A percentile compares a stretch with the other conserved stretches of the same genome.
phyloP scores from a whole-genome alignment of 2,329 filamentous ascomycete genomes.

The Malbranchea zuffiana region DNA sequence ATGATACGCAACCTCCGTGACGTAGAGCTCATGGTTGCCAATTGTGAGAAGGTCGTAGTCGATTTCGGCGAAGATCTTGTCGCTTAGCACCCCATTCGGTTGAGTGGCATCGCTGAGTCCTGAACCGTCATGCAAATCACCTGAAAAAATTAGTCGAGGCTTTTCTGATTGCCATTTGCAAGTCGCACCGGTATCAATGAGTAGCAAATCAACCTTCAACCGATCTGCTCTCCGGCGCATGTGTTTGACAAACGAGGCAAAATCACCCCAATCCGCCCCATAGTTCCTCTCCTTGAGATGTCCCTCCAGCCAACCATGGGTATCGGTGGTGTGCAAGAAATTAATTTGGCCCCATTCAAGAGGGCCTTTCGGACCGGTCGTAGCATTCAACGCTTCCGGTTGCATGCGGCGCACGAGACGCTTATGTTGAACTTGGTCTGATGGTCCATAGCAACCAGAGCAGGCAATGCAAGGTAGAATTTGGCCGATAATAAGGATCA shows the following conservation, averaged over 20 bases:
- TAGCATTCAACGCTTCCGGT: constrained; percentile 16
- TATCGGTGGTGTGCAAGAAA: constrained; percentile 90
- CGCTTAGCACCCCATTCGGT: constrained; percentile 46
- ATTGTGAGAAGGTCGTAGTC: constrained; percentile 46
- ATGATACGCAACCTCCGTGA: constrained; percentile 51
- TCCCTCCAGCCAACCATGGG: constrained; percentile 89
- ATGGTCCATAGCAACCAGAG: constrained; percentile 16
- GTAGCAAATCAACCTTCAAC: constrained; percentile 71
- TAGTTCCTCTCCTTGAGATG: constrained; percentile 83
- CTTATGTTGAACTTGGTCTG: constrained; percentile 14
- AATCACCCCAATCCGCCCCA: constrained; percentile 95
- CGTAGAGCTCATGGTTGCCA: constrained; percentile 57
- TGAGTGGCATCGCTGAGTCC: constrained; percentile 51
- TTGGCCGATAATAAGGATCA: constrained; percentile 7
- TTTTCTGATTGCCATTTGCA: no score
- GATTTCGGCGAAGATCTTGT: constrained; percentile 42
- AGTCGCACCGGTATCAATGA: constrained; percentile 82
- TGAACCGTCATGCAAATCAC: constrained; percentile 55
- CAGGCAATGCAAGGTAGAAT: constrained; percentile 11
- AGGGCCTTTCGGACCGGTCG: constrained; percentile 15
- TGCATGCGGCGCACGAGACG: constrained; percentile 18
- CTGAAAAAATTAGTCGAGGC: no score
- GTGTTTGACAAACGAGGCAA: constrained; percentile 81
- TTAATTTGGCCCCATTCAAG: constrained; percentile 77
- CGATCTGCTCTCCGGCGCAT: constrained; percentile 69